Evolutionary conservation across 495 filamentous ascomycete species (phyloP).

Genomic region (Penicillium coffeae): DNA sequence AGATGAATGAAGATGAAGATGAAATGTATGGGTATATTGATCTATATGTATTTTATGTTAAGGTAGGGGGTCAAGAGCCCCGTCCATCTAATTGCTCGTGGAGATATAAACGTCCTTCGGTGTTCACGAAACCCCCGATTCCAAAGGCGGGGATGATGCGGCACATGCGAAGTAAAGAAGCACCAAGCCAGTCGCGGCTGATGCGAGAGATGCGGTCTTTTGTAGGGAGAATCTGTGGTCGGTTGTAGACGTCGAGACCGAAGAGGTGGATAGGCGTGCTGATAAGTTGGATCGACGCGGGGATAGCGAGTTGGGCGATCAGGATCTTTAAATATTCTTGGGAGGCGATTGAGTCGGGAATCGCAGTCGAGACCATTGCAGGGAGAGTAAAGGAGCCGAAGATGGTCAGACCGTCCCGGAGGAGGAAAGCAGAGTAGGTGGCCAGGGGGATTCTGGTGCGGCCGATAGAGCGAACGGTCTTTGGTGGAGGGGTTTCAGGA

Average conservation of each 20-base stretch:
- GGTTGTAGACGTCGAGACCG: slow-evolving; percentile 83
- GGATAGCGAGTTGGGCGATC: slow-evolving; percentile 71
- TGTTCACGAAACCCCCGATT: slow-evolving; percentile 80
- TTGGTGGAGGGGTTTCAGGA: slow-evolving; percentile 16
- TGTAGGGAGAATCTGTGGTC: slow-evolving; percentile 38
- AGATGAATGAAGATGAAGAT: not conserved
- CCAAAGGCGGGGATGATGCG: slow-evolving; percentile 90
- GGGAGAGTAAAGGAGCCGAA: slow-evolving; percentile 85
- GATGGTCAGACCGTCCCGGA: slow-evolving; percentile 79
- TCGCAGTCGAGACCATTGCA: slow-evolving; percentile 30
- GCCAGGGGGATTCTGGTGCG: slow-evolving; percentile 51
- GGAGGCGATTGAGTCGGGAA: slow-evolving; percentile 36
- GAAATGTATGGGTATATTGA: slow-evolving; percentile 26
- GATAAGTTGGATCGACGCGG: slow-evolving; percentile 73
- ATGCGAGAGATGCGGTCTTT: slow-evolving; percentile 58
- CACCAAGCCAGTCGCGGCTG: slow-evolving; percentile 68
- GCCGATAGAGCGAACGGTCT: slow-evolving; percentile 25
- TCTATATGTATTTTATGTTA: slow-evolving; percentile 15
- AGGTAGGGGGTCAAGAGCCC: slow-evolving; percentile 11
- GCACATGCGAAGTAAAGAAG: slow-evolving; percentile 69
- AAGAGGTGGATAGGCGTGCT: slow-evolving; percentile 81
- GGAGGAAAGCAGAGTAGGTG: slow-evolving; percentile 61
- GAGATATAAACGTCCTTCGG: slow-evolving; percentile 41
- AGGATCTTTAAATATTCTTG: slow-evolving; percentile 34
- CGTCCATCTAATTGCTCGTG: slow-evolving; percentile 27